Evolutionary conservation across 2,329 filamentous ascomycete species (phyloP).

Genomic region (Fusarium subglutinans): DNA sequence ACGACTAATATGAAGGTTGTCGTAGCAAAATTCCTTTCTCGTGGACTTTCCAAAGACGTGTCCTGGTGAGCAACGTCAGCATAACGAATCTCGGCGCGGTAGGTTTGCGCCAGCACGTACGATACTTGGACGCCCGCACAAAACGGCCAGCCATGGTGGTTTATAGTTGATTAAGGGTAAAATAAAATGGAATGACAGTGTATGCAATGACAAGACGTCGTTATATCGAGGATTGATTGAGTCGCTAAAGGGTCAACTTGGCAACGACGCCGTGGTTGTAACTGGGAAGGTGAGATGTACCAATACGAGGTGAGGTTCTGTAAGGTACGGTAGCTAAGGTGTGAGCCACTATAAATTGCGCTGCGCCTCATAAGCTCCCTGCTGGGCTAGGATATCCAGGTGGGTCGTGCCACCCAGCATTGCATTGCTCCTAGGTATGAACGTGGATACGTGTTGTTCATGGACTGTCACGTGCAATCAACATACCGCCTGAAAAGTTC

Average conservation of each 20-base stretch:
- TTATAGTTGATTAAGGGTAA: constrained; percentile 28
- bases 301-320: constrained; percentile 21
- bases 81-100: constrained; percentile 34
- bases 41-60: constrained; percentile 98
- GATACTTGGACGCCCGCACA: constrained; percentile 75
- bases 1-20: constrained; percentile 94
- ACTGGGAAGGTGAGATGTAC: constrained; percentile 29
- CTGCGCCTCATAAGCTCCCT: constrained; percentile 41
- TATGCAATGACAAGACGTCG: constrained; percentile 5
- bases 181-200: constrained; percentile 12
- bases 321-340: constrained; percentile 22
- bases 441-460: constrained; percentile 11
- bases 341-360: constrained; percentile 37
- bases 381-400: constrained; percentile 19
- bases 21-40: constrained; percentile 97
- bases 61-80: constrained; percentile 65
- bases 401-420: constrained; percentile 18
- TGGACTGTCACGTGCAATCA: constrained; percentile 30
- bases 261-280: constrained; percentile 35
- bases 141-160: constrained; percentile 69
- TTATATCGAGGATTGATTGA: constrained; percentile 11
- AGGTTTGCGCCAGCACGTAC: constrained; percentile 57
- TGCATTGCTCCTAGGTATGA: constrained; percentile 9
- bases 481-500: neutral
- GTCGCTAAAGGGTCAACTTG: constrained; percentile 27